Evolutionary conservation across 345 rosid genomes (phyloP), one percentile per base, ranked within the genome.

Genomic region (Balakata baccata): DNA sequence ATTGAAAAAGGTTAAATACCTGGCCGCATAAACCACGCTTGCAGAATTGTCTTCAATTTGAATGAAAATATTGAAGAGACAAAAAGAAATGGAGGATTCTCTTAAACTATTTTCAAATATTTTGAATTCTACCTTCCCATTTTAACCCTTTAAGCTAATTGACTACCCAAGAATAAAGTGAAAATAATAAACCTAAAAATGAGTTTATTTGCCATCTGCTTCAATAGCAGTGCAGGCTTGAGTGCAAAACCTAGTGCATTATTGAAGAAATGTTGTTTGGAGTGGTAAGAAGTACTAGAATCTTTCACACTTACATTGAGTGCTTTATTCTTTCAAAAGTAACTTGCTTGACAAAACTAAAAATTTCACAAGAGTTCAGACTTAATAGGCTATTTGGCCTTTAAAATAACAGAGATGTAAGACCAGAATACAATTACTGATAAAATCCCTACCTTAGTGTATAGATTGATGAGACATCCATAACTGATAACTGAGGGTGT

Each of bases 391-490:
- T 39, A 37, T 16, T 4, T 16, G 22, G 22, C 49, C 62, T 69
- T 54, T 20, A 20, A 39, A 54, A 14, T 53, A 69, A 23, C 45
- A 54, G 45, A 43, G 25, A 66, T 43, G 20, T 25, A 59, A 71
- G 23, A 23, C 46, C 25, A 66, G 6, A 11, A 38, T 14, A 20
- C 60, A 61, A 17, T 59, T 47, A 72, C 37, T 14, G 5, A 50
- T 58, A 41, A 58, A 60, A 62, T 18, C 14, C 73, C 77, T 83
- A 87, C 98, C 98, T 92, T 95, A 7, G 81, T 81, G 75, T 86
- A 90, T 64, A 92, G 90, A 84, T 92, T 95, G 57, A 95, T 86
- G 80, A 95, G 90, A 74, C 99, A 90, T 47, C 99, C 99, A 82
- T 87, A 92, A 69, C 89, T 95, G 80, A 95, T 85, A 75, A 95